Percentiles rank a stretch among this genome's conserved stretches.
Conservation (phyloP, 805 yeast genomes). For the Zygoascus flipseniorum region DNA sequence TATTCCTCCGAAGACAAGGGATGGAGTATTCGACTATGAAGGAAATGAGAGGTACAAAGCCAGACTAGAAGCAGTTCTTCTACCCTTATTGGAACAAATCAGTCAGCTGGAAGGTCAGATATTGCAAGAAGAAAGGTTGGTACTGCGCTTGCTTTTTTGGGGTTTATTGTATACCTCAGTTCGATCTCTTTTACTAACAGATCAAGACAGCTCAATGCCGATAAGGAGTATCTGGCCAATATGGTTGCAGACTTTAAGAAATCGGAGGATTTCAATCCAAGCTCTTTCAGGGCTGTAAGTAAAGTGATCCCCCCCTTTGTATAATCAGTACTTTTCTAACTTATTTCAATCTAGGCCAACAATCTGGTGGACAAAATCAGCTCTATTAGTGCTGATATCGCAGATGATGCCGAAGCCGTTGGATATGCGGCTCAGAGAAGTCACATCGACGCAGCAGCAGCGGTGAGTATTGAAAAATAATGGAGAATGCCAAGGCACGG, state of each 20-base stretch:
- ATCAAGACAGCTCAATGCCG: neutral
- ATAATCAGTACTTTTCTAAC: neutral
- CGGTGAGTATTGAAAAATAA: neutral
- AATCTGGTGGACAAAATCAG: neutral
- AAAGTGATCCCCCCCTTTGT: neutral
- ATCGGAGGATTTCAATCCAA: neutral
- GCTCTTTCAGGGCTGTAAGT: neutral
- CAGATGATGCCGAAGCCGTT: neutral
- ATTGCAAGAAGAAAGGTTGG: neutral
- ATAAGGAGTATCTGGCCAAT: neutral
- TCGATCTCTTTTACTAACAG: neutral
- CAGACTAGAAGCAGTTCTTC: conserved; percentile 9
- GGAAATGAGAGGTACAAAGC: conserved; percentile 7
- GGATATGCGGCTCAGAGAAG: neutral
- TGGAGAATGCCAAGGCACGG: too few relatives aligned
- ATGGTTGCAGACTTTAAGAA: neutral
- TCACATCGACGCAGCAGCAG: neutral
- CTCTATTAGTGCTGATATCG: neutral
- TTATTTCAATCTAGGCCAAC: neutral
- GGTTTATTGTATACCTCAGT: neutral
- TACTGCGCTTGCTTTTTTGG: too few relatives aligned
- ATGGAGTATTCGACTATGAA: conserved; percentile 11
- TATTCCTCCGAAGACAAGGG: conserved; percentile 12
- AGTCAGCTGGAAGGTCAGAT: conserved; percentile 7
- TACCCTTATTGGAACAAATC: conserved; percentile 13